A percentile compares a stretch with the other conserved stretches of the same genome.
These are phyloP conservation scores for Microascus cirrosus DNA, from an alignment of 2,329 filamentous ascomycete species.

Conservation along the genomic window DNA sequence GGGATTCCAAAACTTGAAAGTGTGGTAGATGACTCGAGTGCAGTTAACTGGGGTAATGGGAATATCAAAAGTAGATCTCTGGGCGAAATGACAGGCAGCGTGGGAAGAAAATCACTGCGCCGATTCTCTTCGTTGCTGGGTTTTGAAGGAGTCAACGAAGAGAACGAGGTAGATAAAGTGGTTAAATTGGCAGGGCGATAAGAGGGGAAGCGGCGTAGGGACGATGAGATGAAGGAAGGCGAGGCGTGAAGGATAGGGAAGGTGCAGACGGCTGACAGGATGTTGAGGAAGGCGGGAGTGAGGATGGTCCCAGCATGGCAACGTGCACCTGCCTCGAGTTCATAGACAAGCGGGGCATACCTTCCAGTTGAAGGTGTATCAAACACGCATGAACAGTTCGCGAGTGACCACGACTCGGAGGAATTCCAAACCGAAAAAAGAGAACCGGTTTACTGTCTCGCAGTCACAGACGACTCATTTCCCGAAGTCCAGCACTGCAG, in stretches of 20 bases:
- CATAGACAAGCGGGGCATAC: not conserved
- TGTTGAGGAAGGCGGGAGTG: not conserved
- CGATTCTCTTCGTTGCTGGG: not conserved
- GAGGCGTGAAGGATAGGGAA: not conserved
- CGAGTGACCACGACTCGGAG: not conserved
- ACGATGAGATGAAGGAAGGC: not conserved
- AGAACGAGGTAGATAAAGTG: not conserved
- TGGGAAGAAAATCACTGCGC: constrained; percentile 1
- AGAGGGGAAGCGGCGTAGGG: not conserved
- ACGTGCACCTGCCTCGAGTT: not conserved
- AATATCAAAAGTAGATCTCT: constrained; percentile 2
- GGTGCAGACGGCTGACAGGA: not conserved
- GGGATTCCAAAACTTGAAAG: not conserved
- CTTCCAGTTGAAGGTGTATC: not conserved
- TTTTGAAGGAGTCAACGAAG: not conserved
- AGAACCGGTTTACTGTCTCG: no score
- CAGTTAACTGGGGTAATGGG: not conserved
- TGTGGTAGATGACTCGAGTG: not conserved
- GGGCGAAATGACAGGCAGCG: constrained; percentile 3
- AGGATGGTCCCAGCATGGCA: not conserved
- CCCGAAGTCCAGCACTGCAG: no score
- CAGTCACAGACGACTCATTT: no score
- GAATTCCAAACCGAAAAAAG: no score
- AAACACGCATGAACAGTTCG: not conserved
- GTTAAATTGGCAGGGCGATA: not conserved